phyloP scores from a whole-genome alignment of 495 filamentous ascomycete genomes.

The Hyaloscypha hepaticicola region DNA sequence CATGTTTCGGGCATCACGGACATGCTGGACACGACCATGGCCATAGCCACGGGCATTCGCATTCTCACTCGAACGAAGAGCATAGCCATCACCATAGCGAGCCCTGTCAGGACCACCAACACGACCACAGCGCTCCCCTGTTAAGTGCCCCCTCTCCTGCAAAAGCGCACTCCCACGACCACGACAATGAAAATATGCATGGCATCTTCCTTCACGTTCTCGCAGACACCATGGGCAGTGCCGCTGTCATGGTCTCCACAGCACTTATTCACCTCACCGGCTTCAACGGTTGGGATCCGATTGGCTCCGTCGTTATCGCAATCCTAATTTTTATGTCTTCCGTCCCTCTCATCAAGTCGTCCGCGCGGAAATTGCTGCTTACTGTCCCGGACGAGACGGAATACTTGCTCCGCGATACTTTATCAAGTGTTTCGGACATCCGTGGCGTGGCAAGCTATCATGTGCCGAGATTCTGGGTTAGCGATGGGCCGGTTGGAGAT shows the following conservation, averaged over 20 bases:
- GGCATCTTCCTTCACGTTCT: constrained; percentile 98
- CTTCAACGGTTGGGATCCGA: constrained; percentile 94
- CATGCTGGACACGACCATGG: constrained; percentile 64
- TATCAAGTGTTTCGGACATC: constrained; percentile 79
- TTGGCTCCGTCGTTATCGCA: constrained; percentile 92
- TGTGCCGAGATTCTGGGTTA: constrained; percentile 92
- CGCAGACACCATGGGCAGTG: constrained; percentile 91
- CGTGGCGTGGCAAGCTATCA: constrained; percentile 83
- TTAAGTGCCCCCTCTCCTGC: constrained; percentile 28
- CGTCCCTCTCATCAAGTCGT: constrained; percentile 81
- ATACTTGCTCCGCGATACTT: constrained; percentile 80
- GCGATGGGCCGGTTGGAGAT: constrained; percentile 52
- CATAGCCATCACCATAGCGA: constrained; percentile 6
- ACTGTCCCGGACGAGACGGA: constrained; percentile 83
- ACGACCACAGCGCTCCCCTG: constrained; percentile 32
- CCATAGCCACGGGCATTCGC: constrained; percentile 41
- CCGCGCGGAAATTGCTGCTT: constrained; percentile 76
- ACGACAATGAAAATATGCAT: constrained; percentile 97
- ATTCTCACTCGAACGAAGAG: constrained; percentile 21
- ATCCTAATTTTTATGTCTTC: constrained; percentile 88
- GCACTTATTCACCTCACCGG: constrained; percentile 78
- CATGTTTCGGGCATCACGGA: constrained; percentile 73
- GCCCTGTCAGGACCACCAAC: constrained; percentile 20
- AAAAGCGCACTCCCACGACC: constrained; percentile 45
- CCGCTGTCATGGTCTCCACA: constrained; percentile 92